A percentile compares a stretch with the other conserved stretches of the same genome.
phyloP scores from a whole-genome alignment of 805 yeast species.

The Zygosaccharomyces rouxii region DNA sequence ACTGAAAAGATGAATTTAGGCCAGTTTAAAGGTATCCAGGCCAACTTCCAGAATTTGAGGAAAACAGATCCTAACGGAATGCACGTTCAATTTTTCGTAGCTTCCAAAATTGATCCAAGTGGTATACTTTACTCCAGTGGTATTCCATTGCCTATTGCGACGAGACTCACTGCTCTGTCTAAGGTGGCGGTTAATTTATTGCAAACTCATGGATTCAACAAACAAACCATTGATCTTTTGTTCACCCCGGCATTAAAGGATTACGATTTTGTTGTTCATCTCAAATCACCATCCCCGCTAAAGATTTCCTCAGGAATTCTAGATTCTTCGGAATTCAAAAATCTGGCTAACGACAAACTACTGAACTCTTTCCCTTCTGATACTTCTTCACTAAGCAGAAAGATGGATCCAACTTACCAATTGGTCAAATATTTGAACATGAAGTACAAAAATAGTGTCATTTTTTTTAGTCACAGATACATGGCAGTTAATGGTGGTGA shows the following conservation, averaged over 20 bases:
- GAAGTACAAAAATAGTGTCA: conserved; percentile 61
- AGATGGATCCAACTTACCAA: conserved; percentile 58
- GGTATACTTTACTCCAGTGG: conserved; percentile 79
- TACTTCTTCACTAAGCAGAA: conserved; percentile 39
- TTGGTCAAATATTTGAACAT: conserved; percentile 56
- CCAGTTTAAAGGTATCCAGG: conserved; percentile 56
- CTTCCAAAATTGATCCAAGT: conserved; percentile 76
- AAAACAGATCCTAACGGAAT: conserved; percentile 77
- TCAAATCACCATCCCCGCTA: conserved; percentile 44
- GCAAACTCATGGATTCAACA: conserved; percentile 41
- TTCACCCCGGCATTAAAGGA: conserved; percentile 82
- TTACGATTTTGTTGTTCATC: conserved; percentile 71
- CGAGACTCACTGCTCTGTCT: conserved; percentile 83
- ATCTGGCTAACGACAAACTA: conserved; percentile 39
- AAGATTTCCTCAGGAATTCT: conserved; percentile 53
- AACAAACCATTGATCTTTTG: conserved; percentile 46
- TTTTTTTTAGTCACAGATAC: conserved; percentile 62
- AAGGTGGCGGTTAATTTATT: conserved; percentile 63
- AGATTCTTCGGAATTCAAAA: conserved; percentile 54
- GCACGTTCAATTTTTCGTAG: conserved; percentile 76
- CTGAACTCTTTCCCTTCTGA: conserved; percentile 35
- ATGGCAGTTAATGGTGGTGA: conserved; percentile 50
- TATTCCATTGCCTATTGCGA: conserved; percentile 67
- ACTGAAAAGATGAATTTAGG: conserved; percentile 60
- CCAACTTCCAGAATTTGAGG: conserved; percentile 64